Base-by-base conservation (phyloP, 1,284 basidiomycete species). In the Trichosporon ovoides region DNA sequence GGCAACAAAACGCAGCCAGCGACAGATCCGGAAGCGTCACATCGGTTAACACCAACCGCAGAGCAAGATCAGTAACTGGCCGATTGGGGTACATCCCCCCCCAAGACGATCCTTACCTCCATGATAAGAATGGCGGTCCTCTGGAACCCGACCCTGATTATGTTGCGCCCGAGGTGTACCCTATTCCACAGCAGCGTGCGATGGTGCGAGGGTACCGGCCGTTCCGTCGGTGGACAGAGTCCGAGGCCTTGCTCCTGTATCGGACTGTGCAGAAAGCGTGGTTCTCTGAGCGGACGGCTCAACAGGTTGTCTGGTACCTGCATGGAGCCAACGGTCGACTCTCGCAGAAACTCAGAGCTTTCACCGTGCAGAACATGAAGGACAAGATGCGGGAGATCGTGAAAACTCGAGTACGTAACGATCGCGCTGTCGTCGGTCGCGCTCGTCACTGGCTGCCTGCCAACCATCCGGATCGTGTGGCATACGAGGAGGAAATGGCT, bases 291-390 rank as follows among this genome's bases (percentile, higher is more conserved):
- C 54, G 52, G 34, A 67, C 67, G 48, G 70, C 73, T 3, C 48
- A 66, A 5, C 50, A 60, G 36, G 68, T 71, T 9, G 68, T 68
- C 2, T 66, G 64, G 62, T 61, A 67, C 16, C 57, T 75, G 2
- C 61, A 69, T 51, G 73, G 73, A 14, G 73, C 72, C 33, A 53
- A 53, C 43, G 73, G 70, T 0, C 28, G 19, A 20, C 7, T 59
- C 3, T 46, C 49, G 1, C 43, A 63, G 14, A 16, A 18, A 2
- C 58, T 75, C 31, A 55, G 61, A 53, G 48, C 63, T 28, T 70
- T 62, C 56, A 70, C 67, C 38, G 56, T 65, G 2, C 69, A 73
- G 56, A 68, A 75, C 56, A 73, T 75, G 73, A 72, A 71, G 55
- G 71, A 72, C 43, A 73, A 72, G 66, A 69, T 75, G 66, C 49